Percentiles rank a stretch among this genome's conserved stretches.
phyloP scores from a whole-genome alignment of 768 basidiomycete genomes.

The Termitomyces bulborhizus region DNA sequence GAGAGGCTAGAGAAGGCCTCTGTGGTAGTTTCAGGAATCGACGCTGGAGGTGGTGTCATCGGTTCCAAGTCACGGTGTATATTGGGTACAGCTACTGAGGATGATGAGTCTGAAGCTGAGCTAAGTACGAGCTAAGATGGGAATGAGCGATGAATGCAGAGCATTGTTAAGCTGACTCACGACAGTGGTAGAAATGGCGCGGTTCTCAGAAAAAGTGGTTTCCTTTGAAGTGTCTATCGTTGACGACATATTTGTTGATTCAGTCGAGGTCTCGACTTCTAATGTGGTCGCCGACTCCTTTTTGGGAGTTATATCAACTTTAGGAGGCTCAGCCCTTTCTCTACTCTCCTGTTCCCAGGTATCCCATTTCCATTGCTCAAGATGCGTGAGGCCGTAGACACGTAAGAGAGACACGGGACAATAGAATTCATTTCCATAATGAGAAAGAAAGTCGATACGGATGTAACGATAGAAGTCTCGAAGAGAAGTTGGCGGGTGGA shows the following conservation, averaged over 20 bases:
- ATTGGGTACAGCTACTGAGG: not conserved
- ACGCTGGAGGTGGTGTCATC: not conserved
- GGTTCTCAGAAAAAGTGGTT: not conserved
- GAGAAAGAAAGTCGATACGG: constrained; percentile 87
- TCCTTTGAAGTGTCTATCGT: not conserved
- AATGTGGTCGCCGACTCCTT: not conserved
- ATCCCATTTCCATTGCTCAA: constrained; percentile 95
- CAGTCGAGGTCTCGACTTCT: not conserved
- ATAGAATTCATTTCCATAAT: constrained; percentile 94
- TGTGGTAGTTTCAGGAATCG: not conserved
- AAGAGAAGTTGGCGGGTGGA: constrained; percentile 68
- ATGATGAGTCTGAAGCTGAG: not conserved
- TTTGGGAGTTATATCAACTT: constrained; percentile 22
- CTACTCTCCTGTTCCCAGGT: constrained; percentile 70
- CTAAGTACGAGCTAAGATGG: not conserved
- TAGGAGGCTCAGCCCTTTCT: constrained; percentile 20
- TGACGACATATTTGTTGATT: not conserved
- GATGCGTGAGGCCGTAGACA: constrained; percentile 93
- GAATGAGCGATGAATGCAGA: not conserved
- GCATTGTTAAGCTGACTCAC: not conserved
- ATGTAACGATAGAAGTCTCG: constrained; percentile 90
- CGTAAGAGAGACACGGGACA: constrained; percentile 91
- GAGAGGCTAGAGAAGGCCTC: not conserved
- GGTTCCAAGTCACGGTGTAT: not conserved
- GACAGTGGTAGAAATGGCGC: not conserved